phyloP scores from a whole-genome alignment of 2,329 filamentous ascomycete species.

The Phyllosticta paracitricarpa region DNA sequence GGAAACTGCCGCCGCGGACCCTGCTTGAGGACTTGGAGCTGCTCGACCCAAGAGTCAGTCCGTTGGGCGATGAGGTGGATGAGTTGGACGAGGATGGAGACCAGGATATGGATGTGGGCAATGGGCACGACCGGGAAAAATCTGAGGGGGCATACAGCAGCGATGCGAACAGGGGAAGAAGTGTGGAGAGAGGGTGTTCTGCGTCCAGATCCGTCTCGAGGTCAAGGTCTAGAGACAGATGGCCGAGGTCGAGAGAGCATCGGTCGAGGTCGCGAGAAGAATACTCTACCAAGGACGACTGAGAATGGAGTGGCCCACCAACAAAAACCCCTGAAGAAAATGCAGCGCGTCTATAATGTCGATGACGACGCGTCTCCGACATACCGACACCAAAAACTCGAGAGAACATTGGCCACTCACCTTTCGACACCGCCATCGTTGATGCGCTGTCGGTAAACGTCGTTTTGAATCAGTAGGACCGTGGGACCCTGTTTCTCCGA shows the following conservation, averaged over 20 bases:
- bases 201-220: background rate
- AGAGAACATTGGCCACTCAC: too few species aligned
- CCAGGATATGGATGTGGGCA: slow-evolving; percentile 7
- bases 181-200: background rate
- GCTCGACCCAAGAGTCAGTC: slow-evolving; percentile 75
- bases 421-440: too few species aligned
- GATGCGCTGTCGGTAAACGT: too few species aligned
- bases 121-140: too few species aligned
- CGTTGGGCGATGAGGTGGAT: slow-evolving; percentile 66
- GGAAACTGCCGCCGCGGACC: slow-evolving; percentile 77
- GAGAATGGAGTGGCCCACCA: background rate
- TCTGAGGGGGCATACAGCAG: background rate
- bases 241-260: background rate
- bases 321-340: too few species aligned
- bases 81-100: slow-evolving; percentile 56
- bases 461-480: too few species aligned
- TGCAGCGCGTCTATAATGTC: too few species aligned
- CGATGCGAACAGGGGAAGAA: background rate
- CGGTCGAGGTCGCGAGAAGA: background rate
- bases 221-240: background rate
- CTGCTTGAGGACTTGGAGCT: slow-evolving; percentile 81
- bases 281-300: background rate
- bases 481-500: too few species aligned
- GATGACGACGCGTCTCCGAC: too few species aligned
- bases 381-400: too few species aligned